Evolutionary conservation across 371 early-diverging fungal species (phyloP).

Genomic region (Mortierella sp.): DNA sequence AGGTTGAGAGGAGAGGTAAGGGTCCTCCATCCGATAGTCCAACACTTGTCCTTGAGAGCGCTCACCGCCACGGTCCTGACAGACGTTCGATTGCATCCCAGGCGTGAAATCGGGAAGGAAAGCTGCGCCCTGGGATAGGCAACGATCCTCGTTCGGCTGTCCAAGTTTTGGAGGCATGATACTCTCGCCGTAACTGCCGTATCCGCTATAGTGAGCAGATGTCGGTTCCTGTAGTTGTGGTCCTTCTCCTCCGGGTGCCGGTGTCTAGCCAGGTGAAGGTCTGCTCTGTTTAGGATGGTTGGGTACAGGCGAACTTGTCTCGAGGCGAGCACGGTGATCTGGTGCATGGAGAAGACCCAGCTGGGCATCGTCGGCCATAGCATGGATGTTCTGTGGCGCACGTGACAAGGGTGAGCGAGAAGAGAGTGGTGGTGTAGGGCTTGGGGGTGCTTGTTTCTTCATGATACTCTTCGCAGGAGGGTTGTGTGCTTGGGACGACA

Average conservation of each 20-base stretch:
- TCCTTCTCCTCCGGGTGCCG: not conserved
- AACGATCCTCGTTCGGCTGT: not conserved
- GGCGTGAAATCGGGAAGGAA: slow-evolving; percentile 33
- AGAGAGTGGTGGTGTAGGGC: not conserved
- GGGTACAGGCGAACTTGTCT: slow-evolving; percentile 18
- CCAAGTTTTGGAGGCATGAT: not conserved
- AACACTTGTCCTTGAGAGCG: slow-evolving; percentile 16
- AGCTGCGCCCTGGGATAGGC: slow-evolving; percentile 19
- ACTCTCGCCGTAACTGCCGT: not conserved
- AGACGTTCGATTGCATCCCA: slow-evolving; percentile 34
- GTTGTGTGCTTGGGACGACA: not conserved
- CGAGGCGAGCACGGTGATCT: slow-evolving; percentile 22
- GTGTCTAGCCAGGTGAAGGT: not conserved
- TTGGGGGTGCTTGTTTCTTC: slow-evolving; percentile 19
- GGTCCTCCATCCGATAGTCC: not conserved
- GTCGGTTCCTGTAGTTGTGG: not conserved
- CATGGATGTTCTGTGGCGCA: not conserved
- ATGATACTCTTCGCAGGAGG: slow-evolving; percentile 21
- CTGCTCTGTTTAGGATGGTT: not conserved
- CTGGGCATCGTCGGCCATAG: slow-evolving; percentile 8
- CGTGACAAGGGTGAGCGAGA: not conserved
- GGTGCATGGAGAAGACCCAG: not conserved
- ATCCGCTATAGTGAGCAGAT: not conserved
- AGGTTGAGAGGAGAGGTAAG: not conserved
- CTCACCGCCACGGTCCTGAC: slow-evolving; percentile 24